Evolutionary conservation across 768 basidiomycete species (phyloP).

Genomic region (Tricholoma saponaceum): DNA sequence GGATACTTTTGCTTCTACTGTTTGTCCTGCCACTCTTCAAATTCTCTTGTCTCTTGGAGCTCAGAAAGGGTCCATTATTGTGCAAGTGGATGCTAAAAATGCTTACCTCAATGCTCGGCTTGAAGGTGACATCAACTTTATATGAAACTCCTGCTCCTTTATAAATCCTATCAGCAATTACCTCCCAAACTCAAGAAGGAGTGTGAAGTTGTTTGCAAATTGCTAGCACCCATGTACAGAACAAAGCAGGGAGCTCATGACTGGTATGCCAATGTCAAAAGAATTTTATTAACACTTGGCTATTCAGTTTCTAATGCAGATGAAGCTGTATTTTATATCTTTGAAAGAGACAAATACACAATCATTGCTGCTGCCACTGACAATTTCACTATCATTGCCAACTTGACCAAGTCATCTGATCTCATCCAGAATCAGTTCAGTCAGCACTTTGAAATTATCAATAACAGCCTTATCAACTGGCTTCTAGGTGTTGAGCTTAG

Average conservation of each 20-base stretch:
- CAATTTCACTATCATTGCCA: not conserved
- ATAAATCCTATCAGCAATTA: not conserved
- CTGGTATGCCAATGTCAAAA: not conserved
- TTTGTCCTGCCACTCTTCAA: no score
- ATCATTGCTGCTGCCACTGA: not conserved
- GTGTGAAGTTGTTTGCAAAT: no score
- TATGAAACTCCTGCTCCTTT: not conserved
- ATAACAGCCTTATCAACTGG: no score
- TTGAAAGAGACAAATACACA: constrained; percentile 6
- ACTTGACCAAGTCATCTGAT: not conserved
- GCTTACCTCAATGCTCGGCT: no score
- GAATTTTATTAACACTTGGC: constrained; percentile 3
- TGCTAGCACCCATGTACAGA: not conserved
- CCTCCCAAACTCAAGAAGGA: not conserved
- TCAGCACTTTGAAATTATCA: no score
- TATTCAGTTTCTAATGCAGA: constrained; percentile 7
- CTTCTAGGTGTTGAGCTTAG: no score
- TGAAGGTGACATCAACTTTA: no score
- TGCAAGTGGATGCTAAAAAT: no score
- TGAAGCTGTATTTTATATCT: constrained; percentile 20
- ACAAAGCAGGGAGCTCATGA: not conserved
- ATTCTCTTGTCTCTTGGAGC: not conserved
- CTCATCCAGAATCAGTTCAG: no score
- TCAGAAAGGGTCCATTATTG: not conserved
- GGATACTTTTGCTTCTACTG: not conserved